These are phyloP conservation scores for Trichoderma asperelloides DNA, from an alignment of 495 filamentous ascomycete species.

Conservation along the genomic window DNA sequence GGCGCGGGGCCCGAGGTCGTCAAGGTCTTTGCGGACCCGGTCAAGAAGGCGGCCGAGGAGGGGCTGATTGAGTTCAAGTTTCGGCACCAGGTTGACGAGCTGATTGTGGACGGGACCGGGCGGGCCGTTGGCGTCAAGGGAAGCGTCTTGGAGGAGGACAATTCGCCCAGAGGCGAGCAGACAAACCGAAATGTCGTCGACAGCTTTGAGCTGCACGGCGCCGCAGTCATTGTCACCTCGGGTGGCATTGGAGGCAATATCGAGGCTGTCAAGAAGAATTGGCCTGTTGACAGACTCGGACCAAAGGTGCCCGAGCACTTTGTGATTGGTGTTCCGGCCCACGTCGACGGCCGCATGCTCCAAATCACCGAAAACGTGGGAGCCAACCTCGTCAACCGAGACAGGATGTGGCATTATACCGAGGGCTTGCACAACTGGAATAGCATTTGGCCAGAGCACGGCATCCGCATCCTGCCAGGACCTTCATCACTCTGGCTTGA, in stretches of 20 bases:
- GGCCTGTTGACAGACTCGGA: slow-evolving; percentile 39
- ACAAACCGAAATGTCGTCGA: slow-evolving; percentile 29
- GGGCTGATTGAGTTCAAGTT: slow-evolving; percentile 41
- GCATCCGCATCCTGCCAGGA: slow-evolving; percentile 41
- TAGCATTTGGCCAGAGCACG: slow-evolving; percentile 43
- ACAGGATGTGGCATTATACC: slow-evolving; percentile 49
- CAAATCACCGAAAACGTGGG: slow-evolving; percentile 37
- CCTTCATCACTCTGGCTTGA: slow-evolving; percentile 47
- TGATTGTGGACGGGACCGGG: slow-evolving; percentile 36
- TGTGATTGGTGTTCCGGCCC: slow-evolving; percentile 42
- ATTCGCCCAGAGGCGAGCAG: slow-evolving; percentile 32
- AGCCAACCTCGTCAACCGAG: slow-evolving; percentile 39
- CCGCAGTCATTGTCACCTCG: slow-evolving; percentile 35
- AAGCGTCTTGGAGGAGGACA: slow-evolving; percentile 34
- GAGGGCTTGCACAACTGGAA: slow-evolving; percentile 45
- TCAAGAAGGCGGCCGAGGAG: slow-evolving; percentile 32
- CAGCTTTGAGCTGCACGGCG: slow-evolving; percentile 35
- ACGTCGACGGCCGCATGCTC: slow-evolving; percentile 46
- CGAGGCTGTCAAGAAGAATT: slow-evolving; percentile 39
- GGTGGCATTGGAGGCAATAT: slow-evolving; percentile 45
- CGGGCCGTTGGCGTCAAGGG: slow-evolving; percentile 38
- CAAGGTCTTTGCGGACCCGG: slow-evolving; percentile 39
- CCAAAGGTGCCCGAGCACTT: slow-evolving; percentile 37
- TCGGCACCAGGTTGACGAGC: slow-evolving; percentile 39
- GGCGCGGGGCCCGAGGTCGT: slow-evolving; percentile 45